A percentile compares a stretch with the other conserved stretches of the same genome.
phyloP scores from a whole-genome alignment of 1,284 basidiomycete genomes.

The Leccinum angustisporum region DNA sequence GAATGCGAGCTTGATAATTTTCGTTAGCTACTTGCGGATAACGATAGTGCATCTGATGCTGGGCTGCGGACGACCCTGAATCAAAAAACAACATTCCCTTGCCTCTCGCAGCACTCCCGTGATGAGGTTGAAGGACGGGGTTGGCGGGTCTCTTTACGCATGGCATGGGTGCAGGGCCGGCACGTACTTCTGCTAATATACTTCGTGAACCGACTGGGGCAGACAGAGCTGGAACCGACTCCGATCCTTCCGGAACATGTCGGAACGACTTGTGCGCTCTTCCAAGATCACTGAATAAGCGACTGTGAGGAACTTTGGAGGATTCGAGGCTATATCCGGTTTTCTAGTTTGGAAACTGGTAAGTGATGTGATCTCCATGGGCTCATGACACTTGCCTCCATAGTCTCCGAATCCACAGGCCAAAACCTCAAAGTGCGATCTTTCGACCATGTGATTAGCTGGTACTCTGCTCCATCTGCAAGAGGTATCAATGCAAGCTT shows the following conservation, averaged over 20 bases:
- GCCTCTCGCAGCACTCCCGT: conserved; percentile 38
- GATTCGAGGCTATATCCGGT: conserved; percentile 38
- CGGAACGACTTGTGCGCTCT: conserved; percentile 45
- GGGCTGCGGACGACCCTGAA: conserved; percentile 11
- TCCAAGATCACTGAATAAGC: conserved; percentile 19
- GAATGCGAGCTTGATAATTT: conserved; percentile 14
- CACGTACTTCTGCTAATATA: conserved; percentile 69
- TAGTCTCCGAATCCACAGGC: conserved; percentile 76
- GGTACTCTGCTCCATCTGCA: conserved; percentile 73
- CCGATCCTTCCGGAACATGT: conserved; percentile 42
- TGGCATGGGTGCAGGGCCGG: conserved; percentile 43
- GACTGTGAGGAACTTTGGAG: conserved; percentile 25
- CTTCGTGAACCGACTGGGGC: conserved; percentile 64
- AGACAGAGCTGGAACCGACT: conserved; percentile 47
- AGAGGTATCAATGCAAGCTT: neutral
- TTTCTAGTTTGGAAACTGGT: conserved; percentile 36
- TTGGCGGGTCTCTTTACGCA: conserved; percentile 25
- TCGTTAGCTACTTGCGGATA: conserved; percentile 19
- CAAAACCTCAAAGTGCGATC: conserved; percentile 92
- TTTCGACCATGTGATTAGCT: conserved; percentile 96
- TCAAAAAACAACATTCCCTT: conserved; percentile 31
- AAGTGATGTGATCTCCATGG: neutral
- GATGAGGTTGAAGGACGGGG: conserved; percentile 37
- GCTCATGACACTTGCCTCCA: conserved; percentile 48
- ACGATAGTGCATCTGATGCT: conserved; percentile 20